Evolutionary conservation across 2,329 filamentous ascomycete genomes (phyloP), one percentile per base, ranked within the genome.

Genomic region (Paecilomyces formosus): DNA sequence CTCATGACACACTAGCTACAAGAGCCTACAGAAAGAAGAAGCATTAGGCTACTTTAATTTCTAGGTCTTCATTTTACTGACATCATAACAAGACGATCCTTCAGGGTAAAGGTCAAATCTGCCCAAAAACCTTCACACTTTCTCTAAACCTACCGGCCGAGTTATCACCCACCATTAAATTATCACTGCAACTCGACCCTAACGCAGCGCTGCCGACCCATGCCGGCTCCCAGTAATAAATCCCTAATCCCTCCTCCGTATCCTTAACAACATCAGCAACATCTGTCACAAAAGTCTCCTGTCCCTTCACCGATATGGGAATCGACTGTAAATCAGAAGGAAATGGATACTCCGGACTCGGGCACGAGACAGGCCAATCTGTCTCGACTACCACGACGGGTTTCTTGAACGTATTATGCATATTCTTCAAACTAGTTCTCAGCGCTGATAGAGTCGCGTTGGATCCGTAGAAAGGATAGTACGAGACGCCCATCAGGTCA

Each of bases 151-250:
- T 78, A 2, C 84, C 81, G 2, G 77, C 66, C 30, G 58, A 76
- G 62, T 76, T 79, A 58, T 78, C 30, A 31, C 8, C 75, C 56
- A 88, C 85, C 79, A 89, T 79, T 52, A 85, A 76, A 70, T 87
- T 88, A 64, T 84, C 84, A 18, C 77, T 75, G 67, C 87, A 89
- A 50, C 84, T 86, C 18, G 85, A 88, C 1, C 87, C 87, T 55
- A 89, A 71, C 0, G 72, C 81, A 11, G 82, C 80, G 71, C 89
- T 90, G 50, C 84, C 78, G 61, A 89, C 77, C 86, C 86, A 90
- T 0, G 83, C 85, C 0, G 87, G 87, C 69, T 91, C 88, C 88
- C 88, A 90, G 64, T 90, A 90, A 61, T 87, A 89, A 7, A 90
- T 52, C 0, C 87, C 88, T 28, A 76, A 71, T 0, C 85, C 85